Evolutionary conservation across 345 rosid species (phyloP), one percentile per base, ranked within the genome.

Genomic region (Euphorbia pulcherrima): DNA sequence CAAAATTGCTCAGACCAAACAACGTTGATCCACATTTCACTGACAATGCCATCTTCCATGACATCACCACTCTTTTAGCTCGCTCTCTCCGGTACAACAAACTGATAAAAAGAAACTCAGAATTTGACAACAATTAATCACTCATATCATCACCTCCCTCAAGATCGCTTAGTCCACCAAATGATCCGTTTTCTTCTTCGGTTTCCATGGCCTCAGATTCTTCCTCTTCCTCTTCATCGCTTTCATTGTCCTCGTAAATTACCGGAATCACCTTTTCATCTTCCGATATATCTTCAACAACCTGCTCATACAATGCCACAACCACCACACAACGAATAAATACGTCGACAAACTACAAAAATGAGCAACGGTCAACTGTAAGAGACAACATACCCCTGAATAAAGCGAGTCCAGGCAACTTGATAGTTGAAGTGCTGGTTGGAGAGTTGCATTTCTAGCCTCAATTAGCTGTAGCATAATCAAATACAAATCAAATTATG

Each of bases 151-250:
- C 87, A 29, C 69, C 65, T 50, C 74, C 87, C 75, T 84, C 87
- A 2, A 79, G 80, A 74, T 83, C 88, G 46, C 79, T 72, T n/a
- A 68, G 70, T 14, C 73, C 83, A 57, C 77, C 79, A 37, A 74
- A 70, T 58, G 73, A 74, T 75, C 81, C 86, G 30, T 73, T 84
- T 29, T 73, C 81, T 41, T 37, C 77, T 14, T 80, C 85, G 0
- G 77, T 78, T 37, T 88, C 88, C 87, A 83, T 88, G 14, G 78
- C 82, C 33, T 80, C 90, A 6, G 84, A 83, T 39, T 77, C 90
- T 35, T 83, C 89, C 23, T 84, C 89, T 1, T 90, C 86, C 69
- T 86, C 91, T 26, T 85, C 91, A 2, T 92, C 97, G 48, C 87
- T 91, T 37, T 79, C 86, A 12, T 80, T 82, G 82, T 88, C 97